Evolutionary conservation across 2,329 filamentous ascomycete genomes (phyloP), one percentile per base, ranked within the genome.

Genomic region (Fusarium scirpi): DNA sequence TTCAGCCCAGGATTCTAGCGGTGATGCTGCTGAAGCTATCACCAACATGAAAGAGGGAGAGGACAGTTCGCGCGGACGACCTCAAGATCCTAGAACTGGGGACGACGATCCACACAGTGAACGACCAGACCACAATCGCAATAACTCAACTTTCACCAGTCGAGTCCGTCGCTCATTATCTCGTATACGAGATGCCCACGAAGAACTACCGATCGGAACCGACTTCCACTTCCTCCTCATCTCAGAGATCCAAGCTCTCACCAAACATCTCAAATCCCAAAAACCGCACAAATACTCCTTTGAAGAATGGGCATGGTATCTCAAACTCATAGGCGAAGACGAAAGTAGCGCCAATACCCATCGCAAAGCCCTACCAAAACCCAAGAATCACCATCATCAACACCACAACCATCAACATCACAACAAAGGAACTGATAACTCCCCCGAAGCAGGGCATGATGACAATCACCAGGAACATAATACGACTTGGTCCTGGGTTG

Each of bases 281-380:
- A 79, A 84, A 7, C 85, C 87, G 4, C 90, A 89, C 58, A 86
- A 85, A 57, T 98, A 97, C 77, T 85, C 83, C 0, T 98, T 94
- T 69, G 89, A 94, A 71, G 91, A 97, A 77, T 97, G 94, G 94
- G 91, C 92, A 0, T 92, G 93, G 82, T 96, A 93, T 73, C 90
- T 94, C 10, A 87, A 88, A 24, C 84, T 97, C 32, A 92, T 97
- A n/a, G 88, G 88, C 48, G 87, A 90, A 74, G 87, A 90, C 76
- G 88, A 90, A 74, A 80, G 79, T 58, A 82, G 82, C 68, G 80
- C 85, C 4, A 78, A 81, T 8, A 85, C 80, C 20, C 88, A 90
- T 73, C 77, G 83, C n/a, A 82, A 80, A 61, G 79, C 79, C 9
- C 70, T 66, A 27, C 74, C 78, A 10, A 78, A 74, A 25, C 29